Conservation (phyloP, 352 stramenopile species). For the Pythium scleroteichum region DNA sequence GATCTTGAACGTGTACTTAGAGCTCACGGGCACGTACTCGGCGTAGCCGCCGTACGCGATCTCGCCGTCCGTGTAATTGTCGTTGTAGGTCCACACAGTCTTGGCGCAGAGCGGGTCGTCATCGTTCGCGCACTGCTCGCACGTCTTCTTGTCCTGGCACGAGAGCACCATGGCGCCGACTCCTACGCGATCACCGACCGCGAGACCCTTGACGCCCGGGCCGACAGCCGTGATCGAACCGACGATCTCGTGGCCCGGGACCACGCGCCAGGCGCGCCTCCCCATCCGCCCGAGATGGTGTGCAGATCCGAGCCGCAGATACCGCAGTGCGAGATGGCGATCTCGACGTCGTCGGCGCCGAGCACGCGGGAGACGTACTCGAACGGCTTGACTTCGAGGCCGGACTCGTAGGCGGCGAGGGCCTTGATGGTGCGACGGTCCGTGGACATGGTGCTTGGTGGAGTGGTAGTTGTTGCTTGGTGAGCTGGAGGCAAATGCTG, state of each 20-base stretch:
- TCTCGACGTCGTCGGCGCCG: slow-evolving; percentile 27
- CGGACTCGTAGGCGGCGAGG: slow-evolving; percentile 10
- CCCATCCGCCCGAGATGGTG: slow-evolving; percentile 27
- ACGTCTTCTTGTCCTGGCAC: slow-evolving; percentile 13
- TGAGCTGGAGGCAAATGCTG: not conserved
- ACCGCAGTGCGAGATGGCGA: slow-evolving; percentile 30
- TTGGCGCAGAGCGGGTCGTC: slow-evolving; percentile 15
- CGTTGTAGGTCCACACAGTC: slow-evolving; percentile 25
- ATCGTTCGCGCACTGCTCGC: slow-evolving; percentile 15
- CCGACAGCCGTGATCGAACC: slow-evolving; percentile 24
- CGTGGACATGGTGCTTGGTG: not conserved
- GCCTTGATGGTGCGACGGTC: slow-evolving; percentile 18
- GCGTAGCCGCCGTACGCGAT: slow-evolving; percentile 29
- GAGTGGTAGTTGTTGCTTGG: not conserved
- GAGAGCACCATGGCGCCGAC: slow-evolving; percentile 21
- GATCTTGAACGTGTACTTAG: slow-evolving; percentile 31
- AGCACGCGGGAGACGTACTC: slow-evolving; percentile 20
- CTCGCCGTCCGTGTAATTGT: slow-evolving; percentile 14
- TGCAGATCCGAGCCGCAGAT: slow-evolving; percentile 35
- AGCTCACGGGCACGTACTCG: slow-evolving; percentile 25
- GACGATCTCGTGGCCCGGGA: slow-evolving; percentile 34
- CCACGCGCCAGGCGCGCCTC: slow-evolving; percentile 20
- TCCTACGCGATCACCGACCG: slow-evolving; percentile 23
- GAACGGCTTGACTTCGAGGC: slow-evolving; percentile 16
- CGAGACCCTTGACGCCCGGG: slow-evolving; percentile 1